Evolutionary conservation across 2,329 filamentous ascomycete species (phyloP), one percentile per base, ranked within the genome.

Genomic region (Fusarium kyushuense): DNA sequence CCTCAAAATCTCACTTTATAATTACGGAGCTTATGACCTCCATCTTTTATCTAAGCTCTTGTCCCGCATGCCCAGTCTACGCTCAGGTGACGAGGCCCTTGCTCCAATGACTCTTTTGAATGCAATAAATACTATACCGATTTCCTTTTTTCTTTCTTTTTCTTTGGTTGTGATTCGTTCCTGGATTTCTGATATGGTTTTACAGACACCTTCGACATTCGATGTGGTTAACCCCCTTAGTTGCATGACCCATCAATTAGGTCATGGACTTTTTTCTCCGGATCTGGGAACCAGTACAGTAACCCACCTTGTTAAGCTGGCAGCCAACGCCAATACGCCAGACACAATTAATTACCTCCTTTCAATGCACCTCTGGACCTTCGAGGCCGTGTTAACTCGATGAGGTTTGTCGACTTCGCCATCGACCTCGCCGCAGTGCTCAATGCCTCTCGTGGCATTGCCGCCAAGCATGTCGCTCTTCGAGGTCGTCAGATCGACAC

Each of bases 381-480:
- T 36, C 30, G 66, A 72, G 74, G 72, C 67, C 65, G 60, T 43
- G 47, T 61, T 74, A 45, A 45, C 72, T 66, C 72, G 71, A 89
- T 89, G 87, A 81, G 86, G 78, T 82, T 88, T 84, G 87, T 86
- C 80, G 90, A 87, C 80, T 87, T 84, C 75, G 81, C 84, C 66
- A 82, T 94, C 76, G 92, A 94, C 81, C 82, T 91, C 72, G 88
- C 89, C 70, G 87, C 89, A 63, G 83, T 94, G 68, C 84, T 91
- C 77, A 88, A 86, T 82, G 91, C 89, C 76, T 90, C 91, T 51
- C 87, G 89, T 62, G 86, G 86, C 33, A 85, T 94, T 63, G 90
- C 90, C 48, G 79, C 84, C 48, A 89, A 86, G 76, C 89, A 90
- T 77, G 76, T 87, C 48, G 86, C 86, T 60, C 80, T 90, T 53